Percentiles rank a stretch among this genome's conserved stretches.
Conservation (phyloP, 176 grass and related monocot genomes). For the Carex cristatella region DNA sequence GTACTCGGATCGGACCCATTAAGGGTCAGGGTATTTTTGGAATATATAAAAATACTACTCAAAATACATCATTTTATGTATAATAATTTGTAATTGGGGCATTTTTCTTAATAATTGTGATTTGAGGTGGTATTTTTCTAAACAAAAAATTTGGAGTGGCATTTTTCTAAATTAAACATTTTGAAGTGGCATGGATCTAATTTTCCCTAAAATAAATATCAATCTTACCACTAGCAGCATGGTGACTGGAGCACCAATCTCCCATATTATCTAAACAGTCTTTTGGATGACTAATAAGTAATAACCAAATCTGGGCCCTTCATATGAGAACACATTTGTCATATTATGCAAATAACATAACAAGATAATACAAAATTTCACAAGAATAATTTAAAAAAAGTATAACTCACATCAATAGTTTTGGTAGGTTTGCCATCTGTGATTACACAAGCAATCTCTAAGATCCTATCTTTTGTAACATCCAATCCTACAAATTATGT, state of each 20-base stretch:
- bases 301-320: constrained; percentile 83
- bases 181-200: too few relatives aligned
- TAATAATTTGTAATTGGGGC: too few relatives aligned
- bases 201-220: neutral
- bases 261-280: constrained; percentile 75
- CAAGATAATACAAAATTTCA: neutral
- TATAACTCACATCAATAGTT: constrained; percentile 57
- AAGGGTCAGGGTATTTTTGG: too few relatives aligned
- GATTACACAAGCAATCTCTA: constrained; percentile 92
- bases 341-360: constrained; percentile 18
- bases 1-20: too few relatives aligned
- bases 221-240: constrained; percentile 66
- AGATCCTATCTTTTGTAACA: constrained; percentile 63
- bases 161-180: too few relatives aligned
- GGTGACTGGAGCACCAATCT: constrained; percentile 75
- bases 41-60: too few relatives aligned
- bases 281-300: constrained; percentile 45
- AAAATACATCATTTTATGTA: too few relatives aligned
- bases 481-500: constrained; percentile 59
- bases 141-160: too few relatives aligned
- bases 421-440: constrained; percentile 81
- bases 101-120: too few relatives aligned
- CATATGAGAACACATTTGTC: constrained; percentile 24
- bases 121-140: too few relatives aligned
- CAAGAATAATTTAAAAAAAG: neutral